Evolutionary conservation across 2,329 filamentous ascomycete genomes (phyloP), one percentile per base, ranked within the genome.

Genomic region (Venturia asperata): DNA sequence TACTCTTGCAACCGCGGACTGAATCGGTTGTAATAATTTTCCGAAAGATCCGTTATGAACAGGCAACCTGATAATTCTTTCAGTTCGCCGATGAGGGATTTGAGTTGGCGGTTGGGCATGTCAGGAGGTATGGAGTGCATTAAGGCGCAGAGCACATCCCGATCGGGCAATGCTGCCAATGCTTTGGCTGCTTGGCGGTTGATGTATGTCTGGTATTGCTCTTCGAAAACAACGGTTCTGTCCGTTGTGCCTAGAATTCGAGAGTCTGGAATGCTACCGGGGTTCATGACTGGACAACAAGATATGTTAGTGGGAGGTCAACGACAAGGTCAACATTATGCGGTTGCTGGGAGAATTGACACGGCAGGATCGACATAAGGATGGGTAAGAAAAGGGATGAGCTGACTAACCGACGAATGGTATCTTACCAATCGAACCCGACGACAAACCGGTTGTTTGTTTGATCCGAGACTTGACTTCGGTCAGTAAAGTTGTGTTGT

Each of bases 151-250:
- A 66, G 61, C 1, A 43, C 39, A 27, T 69, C 60, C 67, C 67
- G 66, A 78, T 75, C 21, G 73, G 65, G 27, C 73, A 66, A 30
- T 9, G 47, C 61, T 37, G 64, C 61, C 19, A 55, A 27, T 10
- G 61, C 27, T 60, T 55, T 73, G 37, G 72, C 71, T 13, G 73
- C 70, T 30, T 72, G 66, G 27, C 74, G 70, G 45, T 73, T 70
- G 45, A 74, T 70, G 69, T 77, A 79, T 24, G 72, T 76, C 24
- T 70, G 69, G 67, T 77, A 79, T 15, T 74, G 72, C 58, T 71
- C 76, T 71, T 81, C 79, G 64, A 81, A 81, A 17, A 79, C 76
- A 39, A 80, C 77, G 6, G 79, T 75, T 67, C 75, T 77, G 71
- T 81, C 78, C 37, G 78, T 77, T 1, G 71, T 72, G 45, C 73